phyloP scores from a whole-genome alignment of 1,139 yeast genomes.

The Yamadazyma dendronema region DNA sequence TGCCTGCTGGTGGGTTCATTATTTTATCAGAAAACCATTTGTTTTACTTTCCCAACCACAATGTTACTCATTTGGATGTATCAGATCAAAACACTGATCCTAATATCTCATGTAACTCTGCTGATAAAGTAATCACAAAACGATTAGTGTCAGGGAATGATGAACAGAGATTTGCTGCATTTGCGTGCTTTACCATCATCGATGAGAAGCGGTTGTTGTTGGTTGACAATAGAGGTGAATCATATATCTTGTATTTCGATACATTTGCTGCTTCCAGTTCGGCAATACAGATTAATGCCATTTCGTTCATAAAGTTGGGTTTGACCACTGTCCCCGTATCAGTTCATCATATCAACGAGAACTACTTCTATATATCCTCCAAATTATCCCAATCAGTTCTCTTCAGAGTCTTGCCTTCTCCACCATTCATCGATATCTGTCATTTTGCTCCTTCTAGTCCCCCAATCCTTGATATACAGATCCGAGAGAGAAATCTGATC shows the following conservation, averaged over 20 bases:
- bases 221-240: conserved; percentile 30
- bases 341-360: conserved; percentile 29
- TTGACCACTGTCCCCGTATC: conserved; percentile 26
- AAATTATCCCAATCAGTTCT: conserved; percentile 32
- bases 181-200: conserved; percentile 17
- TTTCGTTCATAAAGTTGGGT: conserved; percentile 31
- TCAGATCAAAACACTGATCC: conserved; percentile 12
- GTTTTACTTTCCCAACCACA: conserved; percentile 31
- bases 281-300: conserved; percentile 16
- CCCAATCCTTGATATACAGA: conserved; percentile 33
- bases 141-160: conserved; percentile 4
- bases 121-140: conserved; percentile 16
- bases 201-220: conserved; percentile 29
- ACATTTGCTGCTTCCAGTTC: conserved; percentile 4
- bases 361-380: conserved; percentile 34
- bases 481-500: conserved; percentile 4
- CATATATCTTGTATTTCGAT: conserved; percentile 27
- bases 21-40: conserved; percentile 28
- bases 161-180: conserved; percentile 10
- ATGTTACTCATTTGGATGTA: conserved; percentile 14
- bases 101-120: conserved; percentile 11
- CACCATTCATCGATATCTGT: conserved; percentile 29
- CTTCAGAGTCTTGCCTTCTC: conserved; percentile 25
- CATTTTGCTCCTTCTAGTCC: conserved; percentile 28
- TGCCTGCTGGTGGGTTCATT: conserved; percentile 28